A percentile compares a stretch with the other conserved stretches of the same genome.
These are phyloP conservation scores for Oligophagozyma castellii DNA, from an alignment of 1,139 yeast genomes.

Conservation along the genomic window DNA sequence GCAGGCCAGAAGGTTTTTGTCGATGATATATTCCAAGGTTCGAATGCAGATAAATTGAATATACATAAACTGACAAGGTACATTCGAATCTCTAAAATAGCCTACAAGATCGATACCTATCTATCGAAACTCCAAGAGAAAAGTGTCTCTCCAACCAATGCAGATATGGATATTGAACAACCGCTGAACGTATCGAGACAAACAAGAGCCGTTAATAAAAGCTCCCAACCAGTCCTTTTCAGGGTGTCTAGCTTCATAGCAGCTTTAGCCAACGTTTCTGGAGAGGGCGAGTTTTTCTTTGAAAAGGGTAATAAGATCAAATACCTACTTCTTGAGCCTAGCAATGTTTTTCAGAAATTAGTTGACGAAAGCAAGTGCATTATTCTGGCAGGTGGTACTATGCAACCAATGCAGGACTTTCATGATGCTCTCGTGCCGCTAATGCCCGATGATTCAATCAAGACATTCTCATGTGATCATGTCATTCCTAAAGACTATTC, in stretches of 20 bases:
- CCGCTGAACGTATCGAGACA: conserved; percentile 6
- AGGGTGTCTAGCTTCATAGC: conserved; percentile 52
- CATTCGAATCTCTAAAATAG: conserved; percentile 56
- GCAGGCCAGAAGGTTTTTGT: conserved; percentile 40
- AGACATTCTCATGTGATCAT: conserved; percentile 67
- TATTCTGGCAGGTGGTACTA: conserved; percentile 86
- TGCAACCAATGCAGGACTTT: conserved; percentile 80
- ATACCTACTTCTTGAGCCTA: conserved; percentile 74
- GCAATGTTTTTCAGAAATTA: conserved; percentile 52
- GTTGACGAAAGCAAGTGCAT: conserved; percentile 58
- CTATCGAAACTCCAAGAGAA: conserved; percentile 28
- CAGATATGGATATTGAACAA: no score
- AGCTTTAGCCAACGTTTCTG: conserved; percentile 57
- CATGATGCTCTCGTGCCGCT: conserved; percentile 53
- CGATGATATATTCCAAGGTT: conserved; percentile 37
- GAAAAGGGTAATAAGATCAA: conserved; percentile 31
- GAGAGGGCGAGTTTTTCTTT: conserved; percentile 72
- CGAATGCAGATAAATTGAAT: conserved; percentile 62
- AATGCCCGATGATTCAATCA: conserved; percentile 30
- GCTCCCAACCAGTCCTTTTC: conserved; percentile 42
- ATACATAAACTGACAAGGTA: conserved; percentile 55
- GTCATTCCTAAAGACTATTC: conserved; percentile 63
- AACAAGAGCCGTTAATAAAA: conserved; percentile 6
- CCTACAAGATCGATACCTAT: conserved; percentile 71
- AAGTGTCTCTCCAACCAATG: no score